Evolutionary conservation across 225 moss, liverwort and hornwort genomes (phyloP).

Genomic region (Physcomitrium patens): DNA sequence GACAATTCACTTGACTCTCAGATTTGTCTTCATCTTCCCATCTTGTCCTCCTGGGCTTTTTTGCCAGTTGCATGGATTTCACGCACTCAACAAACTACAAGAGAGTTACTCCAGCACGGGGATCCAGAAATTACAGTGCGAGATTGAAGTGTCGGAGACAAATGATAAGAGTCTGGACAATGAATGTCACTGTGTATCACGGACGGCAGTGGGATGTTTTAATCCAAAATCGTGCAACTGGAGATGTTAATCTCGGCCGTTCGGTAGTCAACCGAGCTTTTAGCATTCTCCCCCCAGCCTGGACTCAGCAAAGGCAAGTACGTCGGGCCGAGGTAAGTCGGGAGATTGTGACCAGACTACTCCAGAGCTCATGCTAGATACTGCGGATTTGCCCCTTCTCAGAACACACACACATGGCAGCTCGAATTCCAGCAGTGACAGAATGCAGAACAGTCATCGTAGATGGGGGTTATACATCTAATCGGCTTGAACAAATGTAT

Average conservation of each 20-base stretch:
- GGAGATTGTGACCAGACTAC: constrained; percentile 41
- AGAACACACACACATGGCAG: constrained; percentile 38
- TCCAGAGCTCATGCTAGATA: constrained; percentile 38
- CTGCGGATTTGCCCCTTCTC: constrained; percentile 37
- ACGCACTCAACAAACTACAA: constrained; percentile 29
- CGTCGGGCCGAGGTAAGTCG: constrained; percentile 24
- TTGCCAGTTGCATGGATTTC: constrained; percentile 4
- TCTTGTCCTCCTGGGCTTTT: neutral
- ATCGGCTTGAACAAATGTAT: neutral
- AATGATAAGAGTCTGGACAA: constrained; percentile 22
- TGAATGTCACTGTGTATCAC: too few species aligned
- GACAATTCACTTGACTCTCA: constrained; percentile 15
- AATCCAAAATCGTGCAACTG: constrained; percentile 18
- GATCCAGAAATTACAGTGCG: constrained; percentile 24
- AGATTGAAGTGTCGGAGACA: constrained; percentile 25
- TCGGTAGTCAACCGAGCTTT: too few species aligned
- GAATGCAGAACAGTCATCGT: neutral
- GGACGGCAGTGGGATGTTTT: constrained; percentile 21
- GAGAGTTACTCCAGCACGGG: constrained; percentile 28
- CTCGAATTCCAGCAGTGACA: constrained; percentile 10
- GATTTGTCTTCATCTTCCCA: constrained; percentile 29
- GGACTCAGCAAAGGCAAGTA: constrained; percentile 20
- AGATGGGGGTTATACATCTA: too few species aligned
- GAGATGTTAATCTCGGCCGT: too few species aligned
- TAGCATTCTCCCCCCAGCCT: too few species aligned